Evolutionary conservation across 495 filamentous ascomycete species (phyloP), one percentile per base, ranked within the genome.

Genomic region (Lophium mytilinum): DNA sequence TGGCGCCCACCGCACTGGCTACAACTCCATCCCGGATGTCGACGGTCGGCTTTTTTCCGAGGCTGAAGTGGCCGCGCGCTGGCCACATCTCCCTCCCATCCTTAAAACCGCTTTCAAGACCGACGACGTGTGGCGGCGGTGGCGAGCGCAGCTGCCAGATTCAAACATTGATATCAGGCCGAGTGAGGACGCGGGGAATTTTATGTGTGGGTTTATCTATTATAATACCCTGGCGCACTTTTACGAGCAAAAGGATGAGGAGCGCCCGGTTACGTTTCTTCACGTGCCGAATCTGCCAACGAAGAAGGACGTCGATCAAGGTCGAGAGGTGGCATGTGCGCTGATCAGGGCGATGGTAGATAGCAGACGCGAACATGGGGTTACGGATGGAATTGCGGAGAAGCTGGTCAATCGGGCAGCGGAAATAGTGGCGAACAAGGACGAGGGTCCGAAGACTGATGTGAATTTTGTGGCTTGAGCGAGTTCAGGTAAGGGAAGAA

Each of bases 161-260:
- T 15, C 37, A 0, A 43, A 39, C 35, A 71, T 58, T 69, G 75
- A 68, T 39, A 68, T 54, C 5, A 9, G 34, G n/a, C 49, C 39
- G 8, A 17, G 10, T 14, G 39, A 56, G 30, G 85, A 94, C 65
- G 85, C 89, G 0, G 89, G 90, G 0, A 83, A 80, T 43, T 95
- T 86, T 65, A 73, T 92, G 14, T 95, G 90, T 68, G 90, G 92
- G 62, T 95, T 90, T 66, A 90, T 86, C 48, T 93, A 88, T 70
- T 94, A 83, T 72, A 84, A 84, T 6, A 87, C 81, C 58, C 63
- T 95, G 67, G 78, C 83, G 17, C 68, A 66, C 50, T 70, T 63
- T 39, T 68, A 73, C 36, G 1, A 15, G 7, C 17, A 66, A 54
- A n/a, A 55, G 52, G 15, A 52, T 14, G 36, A 51, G 37, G 72